phyloP scores from a whole-genome alignment of 495 filamentous ascomycete genomes.

The Tuber indicum region DNA sequence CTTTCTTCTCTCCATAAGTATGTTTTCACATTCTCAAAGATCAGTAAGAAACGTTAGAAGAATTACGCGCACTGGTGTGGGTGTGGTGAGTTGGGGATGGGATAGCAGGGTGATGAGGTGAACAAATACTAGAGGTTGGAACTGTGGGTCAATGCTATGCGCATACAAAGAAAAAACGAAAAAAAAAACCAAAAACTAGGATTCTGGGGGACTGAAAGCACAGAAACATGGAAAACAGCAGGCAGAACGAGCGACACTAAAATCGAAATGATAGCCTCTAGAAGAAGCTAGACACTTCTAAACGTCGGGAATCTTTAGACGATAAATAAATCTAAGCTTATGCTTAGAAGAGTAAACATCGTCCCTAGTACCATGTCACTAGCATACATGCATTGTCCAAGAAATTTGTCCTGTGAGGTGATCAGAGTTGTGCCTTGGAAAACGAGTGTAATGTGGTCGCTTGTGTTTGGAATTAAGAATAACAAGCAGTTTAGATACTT shows the following conservation, averaged over 20 bases:
- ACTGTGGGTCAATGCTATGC: not conserved
- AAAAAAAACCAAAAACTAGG: not conserved
- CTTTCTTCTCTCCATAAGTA: not conserved
- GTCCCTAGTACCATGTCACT: not conserved
- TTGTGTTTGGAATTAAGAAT: not conserved
- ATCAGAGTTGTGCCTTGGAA: not conserved
- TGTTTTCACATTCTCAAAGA: not conserved
- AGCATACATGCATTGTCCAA: not conserved
- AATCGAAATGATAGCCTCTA: not conserved
- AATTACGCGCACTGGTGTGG: not conserved
- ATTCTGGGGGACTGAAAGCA: not conserved
- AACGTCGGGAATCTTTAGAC: not conserved
- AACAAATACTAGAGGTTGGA: not conserved
- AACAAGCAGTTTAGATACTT: slow-evolving; percentile 61
- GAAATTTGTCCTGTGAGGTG: not conserved
- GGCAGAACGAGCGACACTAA: not conserved
- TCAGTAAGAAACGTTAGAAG: not conserved
- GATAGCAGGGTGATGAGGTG: not conserved
- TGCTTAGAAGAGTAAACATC: not conserved
- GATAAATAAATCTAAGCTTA: not conserved
- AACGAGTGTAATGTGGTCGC: not conserved
- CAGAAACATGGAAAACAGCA: not conserved
- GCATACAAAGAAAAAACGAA: not conserved
- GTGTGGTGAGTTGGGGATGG: not conserved
- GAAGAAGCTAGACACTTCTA: not conserved